Evolutionary conservation across 768 basidiomycete species (phyloP), one percentile per base, ranked within the genome.

Genomic region (Calvatia gigantea): DNA sequence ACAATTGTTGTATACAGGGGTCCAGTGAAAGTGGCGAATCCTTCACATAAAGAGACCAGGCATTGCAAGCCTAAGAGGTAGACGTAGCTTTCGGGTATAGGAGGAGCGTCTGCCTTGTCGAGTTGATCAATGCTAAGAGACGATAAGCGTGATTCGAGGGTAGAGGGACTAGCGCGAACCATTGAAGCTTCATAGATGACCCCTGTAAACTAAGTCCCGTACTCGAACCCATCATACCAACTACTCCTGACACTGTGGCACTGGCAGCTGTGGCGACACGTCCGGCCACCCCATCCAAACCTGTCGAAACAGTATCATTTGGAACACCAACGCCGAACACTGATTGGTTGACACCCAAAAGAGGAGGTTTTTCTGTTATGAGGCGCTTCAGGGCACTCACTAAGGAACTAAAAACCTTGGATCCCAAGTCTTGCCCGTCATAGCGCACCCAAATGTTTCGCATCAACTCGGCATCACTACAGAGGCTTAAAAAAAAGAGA

Each of bases 71-170:
- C 91, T 1, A 99, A 81, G 6, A 99, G 86, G 65, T 95, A 96
- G 59, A 96, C 81, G 67, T 99, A 98, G 3, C 89, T 80, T 56
- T 99, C 97, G 0, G 97, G 96, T 51, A 98, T 94, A 0, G 84
- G 78, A 0, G 97, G 97, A 0, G 94, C 85, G 62, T 99, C 97
- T 0, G 93, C 89, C 69, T 99, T 99, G 74, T 99, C 96, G 11
- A 98, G 83, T 69, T 98, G 97, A 67, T 99, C 96, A 62, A 99
- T 98, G 67, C 95, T 97, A 62, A 4, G 35, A 23, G 15, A 49
- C 33, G 3, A 28, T 54, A 37, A 35, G 54, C 32, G 58, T 47
- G 48, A 41, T 33, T 8, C n/a, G 47, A 33, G 19, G 35, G n/a
- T 29, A 55, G 5, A 31, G 6, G 11, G 43, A 21, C 29, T 37